Base-by-base conservation (phyloP, 148 eudicot genomes). In the Dysphania ambrosioides region DNA sequence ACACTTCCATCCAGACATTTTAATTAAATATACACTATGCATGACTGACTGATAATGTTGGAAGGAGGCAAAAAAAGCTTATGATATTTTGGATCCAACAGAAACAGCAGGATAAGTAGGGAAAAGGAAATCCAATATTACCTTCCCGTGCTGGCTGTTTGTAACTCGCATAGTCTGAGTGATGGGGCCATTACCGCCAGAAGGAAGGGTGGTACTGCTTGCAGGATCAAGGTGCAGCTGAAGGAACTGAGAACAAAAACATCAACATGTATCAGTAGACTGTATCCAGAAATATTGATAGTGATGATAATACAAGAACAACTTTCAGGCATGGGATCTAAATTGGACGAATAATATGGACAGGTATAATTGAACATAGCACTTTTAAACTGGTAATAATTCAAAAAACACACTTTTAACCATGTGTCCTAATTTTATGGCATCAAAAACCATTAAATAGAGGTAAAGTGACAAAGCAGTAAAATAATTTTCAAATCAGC, bases 91-190 rank as follows among this genome's bases (percentile, higher is more conserved):
- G 12, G n/a, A 53, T 29, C 30, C 71, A 24, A 63, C 63, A 66
- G 34, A 53, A 64, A 53, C 30, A 18, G 27, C 60, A 35, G 29
- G 26, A 3, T 53, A 31, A 73, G 40, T 38, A 40, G 24, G 74
- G 21, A 66, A 60, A 77, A 47, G 53, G 30, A 40, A n/a, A 62
- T 21, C 30, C 21, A 23, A 44, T 7, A 32, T 63, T 87, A 94
- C 98, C 98, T 91, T 94, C 79, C 98, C 97, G 74, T 91, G 98
- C 80, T 91, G 97, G 80, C 88, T 91, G 86, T 91, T 94, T 70
- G 90, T 84, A 70, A 94, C 84, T 62, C 88, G 87, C 79, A 94
- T 74, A 71, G 80, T 88, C 77, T 94, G 98, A 61, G 87, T 76
- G 77, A 94, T 85, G 66, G 88, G 81, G 67, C 97, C 97, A 77